Conservation (phyloP, 1,139 yeast species). For the Suhomyces anneliseae region DNA sequence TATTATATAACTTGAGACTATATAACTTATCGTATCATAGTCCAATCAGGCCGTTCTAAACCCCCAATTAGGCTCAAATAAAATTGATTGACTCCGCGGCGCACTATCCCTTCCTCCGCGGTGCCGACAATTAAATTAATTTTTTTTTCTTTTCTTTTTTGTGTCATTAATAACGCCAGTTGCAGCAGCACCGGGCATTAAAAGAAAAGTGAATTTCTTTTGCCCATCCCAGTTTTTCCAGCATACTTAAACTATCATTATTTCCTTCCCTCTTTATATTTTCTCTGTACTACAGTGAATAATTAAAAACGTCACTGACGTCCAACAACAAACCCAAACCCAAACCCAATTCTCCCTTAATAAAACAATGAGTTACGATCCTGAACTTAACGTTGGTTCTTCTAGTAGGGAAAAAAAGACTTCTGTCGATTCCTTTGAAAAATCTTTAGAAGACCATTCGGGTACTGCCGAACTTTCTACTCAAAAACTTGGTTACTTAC, state of each 20-base stretch:
- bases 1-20: too few species aligned
- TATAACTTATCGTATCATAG: too few species aligned
- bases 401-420: conserved; percentile 14
- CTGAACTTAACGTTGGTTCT: conserved; percentile 10
- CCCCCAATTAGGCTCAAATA: too few species aligned
- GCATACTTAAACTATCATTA: background rate
- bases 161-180: background rate
- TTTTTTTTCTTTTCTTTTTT: too few species aligned
- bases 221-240: conserved; percentile 8
- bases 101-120: too few species aligned
- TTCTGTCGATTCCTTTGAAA: conserved; percentile 28
- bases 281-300: background rate
- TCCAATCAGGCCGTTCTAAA: too few species aligned
- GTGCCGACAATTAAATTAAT: too few species aligned
- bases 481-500: conserved; percentile 14
- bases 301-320: background rate
- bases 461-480: conserved; percentile 23
- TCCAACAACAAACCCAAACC: background rate
- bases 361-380: conserved; percentile 12
- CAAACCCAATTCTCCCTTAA: background rate
- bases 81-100: too few species aligned
- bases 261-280: background rate
- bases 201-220: conserved; percentile 4
- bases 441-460: conserved; percentile 24
- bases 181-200: too few species aligned